These are phyloP conservation scores for Trichoderma afroharzianum DNA, from an alignment of 2,329 filamentous ascomycete genomes.

Conservation along the genomic window DNA sequence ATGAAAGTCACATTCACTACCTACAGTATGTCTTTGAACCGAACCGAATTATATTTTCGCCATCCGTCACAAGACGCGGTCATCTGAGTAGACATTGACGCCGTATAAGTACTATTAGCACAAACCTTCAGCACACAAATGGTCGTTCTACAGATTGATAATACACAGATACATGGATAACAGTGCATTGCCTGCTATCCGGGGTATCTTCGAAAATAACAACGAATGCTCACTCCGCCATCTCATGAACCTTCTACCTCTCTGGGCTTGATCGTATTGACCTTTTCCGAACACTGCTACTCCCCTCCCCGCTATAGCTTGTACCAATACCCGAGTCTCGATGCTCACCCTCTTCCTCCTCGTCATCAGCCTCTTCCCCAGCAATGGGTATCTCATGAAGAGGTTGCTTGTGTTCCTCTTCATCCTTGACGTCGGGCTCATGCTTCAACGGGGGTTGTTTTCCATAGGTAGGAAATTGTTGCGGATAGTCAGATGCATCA, in stretches of 20 bases:
- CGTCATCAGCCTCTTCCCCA: constrained; percentile 46
- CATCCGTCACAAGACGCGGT: not conserved
- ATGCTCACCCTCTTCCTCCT: constrained; percentile 35
- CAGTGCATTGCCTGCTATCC: not conserved
- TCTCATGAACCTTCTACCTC: not conserved
- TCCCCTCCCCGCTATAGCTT: constrained; percentile 44
- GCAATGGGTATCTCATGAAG: constrained; percentile 34
- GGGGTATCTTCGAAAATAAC: not conserved
- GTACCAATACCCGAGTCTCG: constrained; percentile 53
- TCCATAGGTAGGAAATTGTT: constrained; percentile 42
- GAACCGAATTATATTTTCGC: too few species aligned
- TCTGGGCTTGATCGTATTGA: constrained; percentile 26
- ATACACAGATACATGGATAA: not conserved
- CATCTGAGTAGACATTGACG: not conserved
- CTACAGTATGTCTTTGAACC: too few species aligned
- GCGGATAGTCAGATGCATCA: constrained; percentile 40
- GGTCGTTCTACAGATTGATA: not conserved
- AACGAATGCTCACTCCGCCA: not conserved
- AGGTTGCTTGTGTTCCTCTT: constrained; percentile 25
- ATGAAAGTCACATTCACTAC: too few species aligned
- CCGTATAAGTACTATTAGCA: not conserved
- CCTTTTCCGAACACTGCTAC: constrained; percentile 31
- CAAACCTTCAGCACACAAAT: not conserved
- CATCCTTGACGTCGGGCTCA: constrained; percentile 37
- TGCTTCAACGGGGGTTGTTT: constrained; percentile 41